phyloP scores from a whole-genome alignment of 2,329 filamentous ascomycete species.

The Talaromyces islandicus region DNA sequence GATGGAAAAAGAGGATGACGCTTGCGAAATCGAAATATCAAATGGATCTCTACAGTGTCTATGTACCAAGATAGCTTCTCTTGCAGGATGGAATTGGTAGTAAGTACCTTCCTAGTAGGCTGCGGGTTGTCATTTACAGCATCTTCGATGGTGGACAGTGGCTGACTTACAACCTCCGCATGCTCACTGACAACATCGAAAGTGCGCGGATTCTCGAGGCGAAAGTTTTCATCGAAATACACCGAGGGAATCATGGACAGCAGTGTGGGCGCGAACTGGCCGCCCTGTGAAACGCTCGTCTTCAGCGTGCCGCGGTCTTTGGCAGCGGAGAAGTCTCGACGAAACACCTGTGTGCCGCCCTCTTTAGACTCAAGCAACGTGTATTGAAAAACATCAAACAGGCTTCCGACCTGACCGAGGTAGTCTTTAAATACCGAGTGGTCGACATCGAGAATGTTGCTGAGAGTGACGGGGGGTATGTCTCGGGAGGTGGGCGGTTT shows the following conservation, averaged over 20 bases:
- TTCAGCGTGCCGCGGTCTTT: slow-evolving; percentile 48
- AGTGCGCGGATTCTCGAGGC: slow-evolving; percentile 87
- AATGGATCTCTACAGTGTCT: slow-evolving; percentile 95
- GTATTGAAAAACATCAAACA: slow-evolving; percentile 84
- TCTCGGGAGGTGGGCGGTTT: slow-evolving; percentile 82
- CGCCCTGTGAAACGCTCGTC: slow-evolving; percentile 37
- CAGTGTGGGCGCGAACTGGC: slow-evolving; percentile 60
- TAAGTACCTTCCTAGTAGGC: slow-evolving; percentile 68
- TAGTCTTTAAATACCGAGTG: slow-evolving; percentile 75
- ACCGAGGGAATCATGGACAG: slow-evolving; percentile 85
- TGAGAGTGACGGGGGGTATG: slow-evolving; percentile 86
- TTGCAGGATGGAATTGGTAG: slow-evolving; percentile 93
- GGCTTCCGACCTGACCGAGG: slow-evolving; percentile 70
- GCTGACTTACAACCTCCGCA: slow-evolving; percentile 79
- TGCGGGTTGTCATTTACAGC: slow-evolving; percentile 48
- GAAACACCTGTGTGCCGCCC: no score
- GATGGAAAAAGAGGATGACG: slow-evolving; percentile 92
- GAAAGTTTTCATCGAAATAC: slow-evolving; percentile 93
- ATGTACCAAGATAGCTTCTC: slow-evolving; percentile 99
- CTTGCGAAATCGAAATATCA: slow-evolving; percentile 93
- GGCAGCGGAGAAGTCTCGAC: slow-evolving; percentile 28
- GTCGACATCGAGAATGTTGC: slow-evolving; percentile 79
- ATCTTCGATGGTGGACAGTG: slow-evolving; percentile 42
- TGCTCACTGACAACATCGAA: slow-evolving; percentile 98
- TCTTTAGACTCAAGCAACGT: slow-evolving; percentile 72